Conservation (phyloP, 106 monocot genomes). For the Cymbidium sinense region DNA sequence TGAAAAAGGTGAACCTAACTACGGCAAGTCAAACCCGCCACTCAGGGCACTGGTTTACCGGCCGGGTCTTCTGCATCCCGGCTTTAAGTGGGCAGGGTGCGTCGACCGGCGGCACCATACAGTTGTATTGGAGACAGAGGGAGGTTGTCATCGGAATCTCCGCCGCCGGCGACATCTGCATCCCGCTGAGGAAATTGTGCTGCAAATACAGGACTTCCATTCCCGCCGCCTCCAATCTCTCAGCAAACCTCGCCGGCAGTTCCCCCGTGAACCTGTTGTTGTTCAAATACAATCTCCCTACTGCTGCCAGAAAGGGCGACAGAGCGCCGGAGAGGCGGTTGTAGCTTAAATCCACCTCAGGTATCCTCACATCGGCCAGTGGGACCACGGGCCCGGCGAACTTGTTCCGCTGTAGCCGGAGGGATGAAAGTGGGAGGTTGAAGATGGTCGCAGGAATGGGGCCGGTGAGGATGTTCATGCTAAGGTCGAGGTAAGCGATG, state of each 20-base stretch:
- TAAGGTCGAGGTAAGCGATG: slow-evolving; percentile 53
- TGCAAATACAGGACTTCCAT: slow-evolving; percentile 67
- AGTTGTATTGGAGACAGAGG: slow-evolving; percentile 65
- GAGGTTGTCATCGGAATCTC: slow-evolving; percentile 44
- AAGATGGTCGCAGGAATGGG: slow-evolving; percentile 44
- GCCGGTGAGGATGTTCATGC: slow-evolving; percentile 47
- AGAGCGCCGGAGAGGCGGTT: slow-evolving; percentile 48
- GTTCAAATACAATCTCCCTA: slow-evolving; percentile 55
- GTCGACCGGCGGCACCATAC: slow-evolving; percentile 70
- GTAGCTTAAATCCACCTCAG: slow-evolving; percentile 63
- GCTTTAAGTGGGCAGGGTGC: slow-evolving; percentile 66
- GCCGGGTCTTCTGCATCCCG: slow-evolving; percentile 44
- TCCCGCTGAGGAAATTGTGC: slow-evolving; percentile 68
- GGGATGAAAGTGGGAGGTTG: slow-evolving; percentile 22
- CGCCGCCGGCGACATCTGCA: slow-evolving; percentile 53
- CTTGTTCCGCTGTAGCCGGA: slow-evolving; percentile 53
- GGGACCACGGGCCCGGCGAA: slow-evolving; percentile 37
- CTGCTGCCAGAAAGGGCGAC: slow-evolving; percentile 46
- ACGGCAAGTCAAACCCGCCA: slow-evolving; percentile 36
- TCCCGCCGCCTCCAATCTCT: slow-evolving; percentile 42
- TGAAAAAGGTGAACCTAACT: background rate
- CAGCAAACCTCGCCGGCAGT: slow-evolving; percentile 47
- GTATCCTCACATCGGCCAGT: slow-evolving; percentile 30
- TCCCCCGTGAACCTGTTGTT: slow-evolving; percentile 65
- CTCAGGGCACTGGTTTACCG: slow-evolving; percentile 56